A percentile compares a stretch with the other conserved stretches of the same genome.
Evolutionary conservation across 805 yeast genomes (phyloP).

Genomic region (Zygosaccharomyces bailii): DNA sequence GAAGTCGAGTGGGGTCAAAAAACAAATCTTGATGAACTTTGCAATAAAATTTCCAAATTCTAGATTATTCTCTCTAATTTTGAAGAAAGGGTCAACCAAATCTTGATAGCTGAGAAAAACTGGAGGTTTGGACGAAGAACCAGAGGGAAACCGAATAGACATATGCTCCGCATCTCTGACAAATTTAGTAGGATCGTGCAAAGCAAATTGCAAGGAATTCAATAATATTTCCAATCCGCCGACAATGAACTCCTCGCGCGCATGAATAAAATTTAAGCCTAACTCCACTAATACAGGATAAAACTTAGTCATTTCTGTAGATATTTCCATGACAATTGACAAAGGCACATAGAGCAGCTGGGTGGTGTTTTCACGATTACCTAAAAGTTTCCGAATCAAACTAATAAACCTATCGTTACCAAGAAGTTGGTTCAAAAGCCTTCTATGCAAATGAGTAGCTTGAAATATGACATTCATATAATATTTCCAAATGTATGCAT

Average conservation of each 20-base stretch:
- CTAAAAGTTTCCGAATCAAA: slow-evolving; percentile 11
- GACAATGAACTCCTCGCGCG: slow-evolving; percentile 19
- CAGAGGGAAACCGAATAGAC: slow-evolving; percentile 13
- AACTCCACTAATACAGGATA: slow-evolving; percentile 10
- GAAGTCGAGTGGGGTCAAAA: slow-evolving; percentile 22
- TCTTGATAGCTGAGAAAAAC: slow-evolving; percentile 11
- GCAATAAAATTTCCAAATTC: slow-evolving; percentile 30
- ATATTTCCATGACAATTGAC: slow-evolving; percentile 15
- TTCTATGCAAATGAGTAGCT: slow-evolving; percentile 21
- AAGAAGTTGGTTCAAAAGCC: slow-evolving; percentile 16
- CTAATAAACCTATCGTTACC: slow-evolving; percentile 15
- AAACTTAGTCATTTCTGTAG: slow-evolving; percentile 12
- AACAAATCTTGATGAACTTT: slow-evolving; percentile 27
- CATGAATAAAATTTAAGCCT: slow-evolving; percentile 9
- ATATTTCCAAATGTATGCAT: slow-evolving; percentile 31
- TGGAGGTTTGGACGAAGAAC: slow-evolving; percentile 1
- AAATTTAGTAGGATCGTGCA: slow-evolving; percentile 16
- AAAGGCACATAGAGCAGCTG: slow-evolving; percentile 10
- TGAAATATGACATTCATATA: slow-evolving; percentile 30
- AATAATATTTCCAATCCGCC: slow-evolving; percentile 24
- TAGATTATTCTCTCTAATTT: slow-evolving; percentile 22
- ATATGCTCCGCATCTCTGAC: slow-evolving; percentile 13
- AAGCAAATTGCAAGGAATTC: slow-evolving; percentile 24
- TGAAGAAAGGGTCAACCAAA: slow-evolving; percentile 22
- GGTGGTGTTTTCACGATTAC: slow-evolving; percentile 6